Base-by-base conservation (phyloP, 116 monocot genomes). In the Iris pallida region DNA sequence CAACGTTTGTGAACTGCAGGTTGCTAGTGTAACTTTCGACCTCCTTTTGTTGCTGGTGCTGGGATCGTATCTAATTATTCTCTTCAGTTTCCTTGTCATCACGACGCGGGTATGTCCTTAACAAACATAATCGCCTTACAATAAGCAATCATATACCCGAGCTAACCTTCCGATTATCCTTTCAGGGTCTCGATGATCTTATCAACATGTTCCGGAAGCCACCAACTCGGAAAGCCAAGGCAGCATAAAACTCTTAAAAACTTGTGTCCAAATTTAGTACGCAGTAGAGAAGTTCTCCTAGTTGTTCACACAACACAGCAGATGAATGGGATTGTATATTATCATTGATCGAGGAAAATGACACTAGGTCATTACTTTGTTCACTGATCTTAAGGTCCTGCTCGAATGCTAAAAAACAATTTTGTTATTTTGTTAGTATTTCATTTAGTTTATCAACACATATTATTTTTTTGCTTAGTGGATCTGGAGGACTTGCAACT, bases 21-120 rank as follows among this genome's bases (percentile, higher is more conserved):
- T 98, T 75, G 93, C 98, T 43, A 90, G 98, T 68, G 88, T 98
- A 53, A 86, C 98, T 42, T 98, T 98, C 79, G 98, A 98, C 68
- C 80, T 98, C 47, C 78, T 98, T 11, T 72, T 93, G 17, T 77
- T 98, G 16, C 81, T 98, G 4, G 84, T 77, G 18, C 55, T 93
- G 65, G 98, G 98, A 49, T 87, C 90, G 1, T 98, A 98, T 73
- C 74, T 98, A 58, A 82, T 88, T 53, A 44, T 90, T 47, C 98
- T 98, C 55, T 98, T 91, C 77, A 76, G 92, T 70, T 85, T 91
- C 71, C 89, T 96, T 13, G 92, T 96, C 44, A 83, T 92, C 72
- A 87, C 85, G 15, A 96, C 95, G 64, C 73, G 89, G 84, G 95
- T 96, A 92, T 40, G 57, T 47, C 11, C 9, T 10, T 47, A 41